A percentile compares a stretch with the other conserved stretches of the same genome.
phyloP scores from a whole-genome alignment of 2,329 filamentous ascomycete species.

The Gliomastix tumulicola region DNA sequence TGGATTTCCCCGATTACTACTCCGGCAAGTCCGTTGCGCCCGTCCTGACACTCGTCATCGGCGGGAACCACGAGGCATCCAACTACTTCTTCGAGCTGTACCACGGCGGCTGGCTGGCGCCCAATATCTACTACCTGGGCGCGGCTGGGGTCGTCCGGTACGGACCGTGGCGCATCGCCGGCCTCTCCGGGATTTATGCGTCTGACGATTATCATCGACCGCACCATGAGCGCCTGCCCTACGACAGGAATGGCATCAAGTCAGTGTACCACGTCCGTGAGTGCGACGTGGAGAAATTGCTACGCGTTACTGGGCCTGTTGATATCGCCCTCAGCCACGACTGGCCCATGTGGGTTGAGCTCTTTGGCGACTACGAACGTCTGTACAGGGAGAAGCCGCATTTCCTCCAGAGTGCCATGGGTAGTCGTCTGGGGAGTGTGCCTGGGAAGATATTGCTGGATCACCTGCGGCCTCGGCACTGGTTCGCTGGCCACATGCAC shows the following conservation, averaged over 20 bases:
- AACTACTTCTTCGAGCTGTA: constrained; percentile 87
- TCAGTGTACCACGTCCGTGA: constrained; percentile 88
- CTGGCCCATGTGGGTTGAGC: constrained; percentile 83
- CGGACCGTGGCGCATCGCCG: constrained; percentile 81
- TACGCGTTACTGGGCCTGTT: constrained; percentile 78
- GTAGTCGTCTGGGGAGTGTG: constrained; percentile 69
- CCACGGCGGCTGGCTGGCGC: constrained; percentile 94
- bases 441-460: constrained; percentile 79
- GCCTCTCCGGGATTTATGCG: constrained; percentile 92
- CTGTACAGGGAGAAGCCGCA: constrained; percentile 69
- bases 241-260: constrained; percentile 67
- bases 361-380: constrained; percentile 59
- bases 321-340: constrained; percentile 92
- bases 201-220: constrained; percentile 77
- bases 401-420: constrained; percentile 69
- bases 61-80: constrained; percentile 91
- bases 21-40: constrained; percentile 70
- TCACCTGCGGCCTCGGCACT: constrained; percentile 71
- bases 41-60: constrained; percentile 86
- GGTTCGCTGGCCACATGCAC: constrained; percentile 94
- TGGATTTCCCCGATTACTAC: constrained; percentile 94
- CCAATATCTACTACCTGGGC: constrained; percentile 95
- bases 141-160: constrained; percentile 82
- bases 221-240: constrained; percentile 82
- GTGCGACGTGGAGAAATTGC: constrained; percentile 81